Base-by-base conservation (phyloP, 2,329 filamentous ascomycete species). In the Sphaceloma murrayae region DNA sequence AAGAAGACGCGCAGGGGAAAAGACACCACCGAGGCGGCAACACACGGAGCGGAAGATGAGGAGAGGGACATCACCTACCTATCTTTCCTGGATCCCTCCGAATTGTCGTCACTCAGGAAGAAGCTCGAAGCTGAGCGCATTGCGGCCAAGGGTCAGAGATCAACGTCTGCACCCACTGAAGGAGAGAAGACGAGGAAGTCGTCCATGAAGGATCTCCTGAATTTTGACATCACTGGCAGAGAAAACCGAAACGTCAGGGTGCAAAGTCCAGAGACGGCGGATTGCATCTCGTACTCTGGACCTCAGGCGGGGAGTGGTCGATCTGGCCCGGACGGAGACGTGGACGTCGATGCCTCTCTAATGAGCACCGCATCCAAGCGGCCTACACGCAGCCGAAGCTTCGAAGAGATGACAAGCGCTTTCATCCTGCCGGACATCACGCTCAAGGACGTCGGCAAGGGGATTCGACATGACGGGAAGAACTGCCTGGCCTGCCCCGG, bases 401-500 rank as follows among this genome's bases (percentile, higher is more conserved):
- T 67, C 18, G 74, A 77, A 46, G 57, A 55, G 10, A 54, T 56
- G 46, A 80, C 51, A 76, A 80, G 52, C 78, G 75, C 14, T 60
- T 79, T 33, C 55, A 57, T 55, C 55, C 52, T 43, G 9, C 34
- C 48, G 2, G 36, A 31, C 29, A 27, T 47, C 45, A 43, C 43
- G 10, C 49, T 45, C 43, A 43, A 40, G 31, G 13, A 34, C 34
- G 50, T 54, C 31, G 53, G 47, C 4, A 24, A 10, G 30, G 21
- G 17, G 2, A 51, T 53, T 26, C 50, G 66, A 19, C 73, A 76
- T 49, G 65, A 74, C 51, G 64, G 68, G 26, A 63, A 66, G 33
- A 73, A 72, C 52, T 79, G 75, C 59, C 74, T 70, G 1, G 68
- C 74, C 21, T 78, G 75, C 59, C 51, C 60, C 0, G 46, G 56